These are phyloP conservation scores for Canariomyces notabilis DNA, from an alignment of 2,329 filamentous ascomycete species.

Conservation along the genomic window DNA sequence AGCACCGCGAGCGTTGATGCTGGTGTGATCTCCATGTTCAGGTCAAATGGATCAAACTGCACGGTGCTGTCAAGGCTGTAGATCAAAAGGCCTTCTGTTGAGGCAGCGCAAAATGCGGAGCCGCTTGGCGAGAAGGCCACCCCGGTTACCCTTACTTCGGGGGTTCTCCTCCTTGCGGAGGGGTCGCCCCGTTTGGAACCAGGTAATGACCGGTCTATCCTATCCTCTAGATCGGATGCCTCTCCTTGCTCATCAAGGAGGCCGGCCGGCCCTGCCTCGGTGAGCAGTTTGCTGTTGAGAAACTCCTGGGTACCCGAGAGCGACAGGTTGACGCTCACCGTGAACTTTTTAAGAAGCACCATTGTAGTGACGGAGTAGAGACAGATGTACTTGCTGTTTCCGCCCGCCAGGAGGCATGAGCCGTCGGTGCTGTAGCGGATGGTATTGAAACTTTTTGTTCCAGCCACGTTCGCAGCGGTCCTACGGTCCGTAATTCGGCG, in stretches of 20 bases:
- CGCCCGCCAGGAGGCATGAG: slow-evolving; percentile 80
- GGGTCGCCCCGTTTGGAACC: slow-evolving; percentile 84
- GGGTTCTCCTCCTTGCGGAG: slow-evolving; percentile 66
- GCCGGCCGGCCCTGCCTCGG: slow-evolving; percentile 78
- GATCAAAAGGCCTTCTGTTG: slow-evolving; percentile 87
- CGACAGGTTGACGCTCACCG: slow-evolving; percentile 92
- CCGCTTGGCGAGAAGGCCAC: slow-evolving; percentile 87
- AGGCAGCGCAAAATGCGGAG: slow-evolving; percentile 86
- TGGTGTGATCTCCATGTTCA: slow-evolving; percentile 90
- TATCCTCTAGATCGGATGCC: slow-evolving; percentile 81
- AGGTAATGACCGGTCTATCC: slow-evolving; percentile 72
- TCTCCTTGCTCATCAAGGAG: slow-evolving; percentile 87
- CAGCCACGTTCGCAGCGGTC: slow-evolving; percentile 83
- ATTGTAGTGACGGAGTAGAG: slow-evolving; percentile 92
- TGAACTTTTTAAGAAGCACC: slow-evolving; percentile 89
- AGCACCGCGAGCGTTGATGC: slow-evolving; percentile 70
- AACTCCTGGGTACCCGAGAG: slow-evolving; percentile 95
- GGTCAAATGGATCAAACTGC: slow-evolving; percentile 91
- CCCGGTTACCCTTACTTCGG: slow-evolving; percentile 78
- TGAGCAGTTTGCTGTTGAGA: slow-evolving; percentile 85
- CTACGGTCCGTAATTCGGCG: slow-evolving; percentile 82
- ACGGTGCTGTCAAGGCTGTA: slow-evolving; percentile 83
- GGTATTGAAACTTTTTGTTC: slow-evolving; percentile 84
- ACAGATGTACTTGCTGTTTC: slow-evolving; percentile 98
- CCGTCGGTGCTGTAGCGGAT: slow-evolving; percentile 92